A percentile compares a stretch with the other conserved stretches of the same genome.
These are phyloP conservation scores for Corymbia maculata DNA, from an alignment of 345 rosid species.

Conservation along the genomic window DNA sequence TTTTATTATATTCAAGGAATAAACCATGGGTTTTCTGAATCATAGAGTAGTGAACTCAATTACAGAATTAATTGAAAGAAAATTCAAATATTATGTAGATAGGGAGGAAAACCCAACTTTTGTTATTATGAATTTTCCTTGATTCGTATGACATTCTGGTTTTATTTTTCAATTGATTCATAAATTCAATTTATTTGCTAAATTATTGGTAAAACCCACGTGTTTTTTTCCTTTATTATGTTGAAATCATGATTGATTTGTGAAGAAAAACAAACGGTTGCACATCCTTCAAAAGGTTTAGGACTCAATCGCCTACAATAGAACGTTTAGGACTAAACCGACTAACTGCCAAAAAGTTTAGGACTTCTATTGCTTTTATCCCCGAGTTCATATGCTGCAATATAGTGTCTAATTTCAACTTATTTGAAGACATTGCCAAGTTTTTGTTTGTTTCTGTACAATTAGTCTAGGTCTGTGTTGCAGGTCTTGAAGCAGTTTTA, in stretches of 20 bases:
- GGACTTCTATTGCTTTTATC: neutral
- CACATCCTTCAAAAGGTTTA: neutral
- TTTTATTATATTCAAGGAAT: neutral
- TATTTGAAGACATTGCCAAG: neutral
- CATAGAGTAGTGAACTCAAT: neutral
- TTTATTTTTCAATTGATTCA: neutral
- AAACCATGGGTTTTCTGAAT: neutral
- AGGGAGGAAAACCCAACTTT: neutral
- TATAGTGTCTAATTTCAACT: neutral
- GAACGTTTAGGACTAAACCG: neutral
- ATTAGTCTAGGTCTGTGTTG: neutral
- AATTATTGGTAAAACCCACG: neutral
- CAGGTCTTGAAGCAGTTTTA: constrained; percentile 90
- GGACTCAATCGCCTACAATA: neutral
- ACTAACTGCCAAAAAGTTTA: neutral
- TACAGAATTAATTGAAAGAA: neutral
- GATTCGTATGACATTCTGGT: neutral
- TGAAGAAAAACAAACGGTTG: neutral
- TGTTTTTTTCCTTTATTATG: neutral
- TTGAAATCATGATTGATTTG: neutral
- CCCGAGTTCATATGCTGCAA: neutral
- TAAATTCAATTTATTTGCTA: neutral
- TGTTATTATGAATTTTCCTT: neutral
- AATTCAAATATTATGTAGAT: neutral
- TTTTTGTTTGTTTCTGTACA: neutral